Percentiles rank a stretch among this genome's conserved stretches.
Evolutionary conservation across 179 eudicot genomes (phyloP).

Genomic region (Drosera spatulata): DNA sequence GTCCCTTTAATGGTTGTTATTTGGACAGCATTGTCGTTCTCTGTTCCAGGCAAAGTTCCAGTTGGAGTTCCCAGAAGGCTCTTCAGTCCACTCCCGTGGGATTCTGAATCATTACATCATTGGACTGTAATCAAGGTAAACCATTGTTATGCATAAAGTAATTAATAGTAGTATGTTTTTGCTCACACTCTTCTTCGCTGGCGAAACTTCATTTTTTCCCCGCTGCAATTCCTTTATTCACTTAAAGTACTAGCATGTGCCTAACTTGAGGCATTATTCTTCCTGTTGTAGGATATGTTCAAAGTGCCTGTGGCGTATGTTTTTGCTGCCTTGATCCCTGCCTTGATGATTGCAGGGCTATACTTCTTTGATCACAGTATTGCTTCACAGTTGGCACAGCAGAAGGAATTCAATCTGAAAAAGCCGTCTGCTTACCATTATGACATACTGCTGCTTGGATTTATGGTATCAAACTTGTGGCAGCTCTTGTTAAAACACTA

Average conservation of each 20-base stretch:
- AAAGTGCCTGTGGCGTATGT: slow-evolving; percentile 39
- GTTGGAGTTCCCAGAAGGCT: slow-evolving; percentile 57
- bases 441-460: slow-evolving; percentile 52
- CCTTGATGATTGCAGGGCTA: slow-evolving; percentile 54
- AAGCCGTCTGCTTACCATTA: slow-evolving; percentile 61
- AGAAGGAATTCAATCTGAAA: slow-evolving; percentile 55
- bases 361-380: slow-evolving; percentile 62
- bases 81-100: slow-evolving; percentile 53
- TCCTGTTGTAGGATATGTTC: slow-evolving; percentile 34
- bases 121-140: slow-evolving; percentile 48
- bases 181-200: no score
- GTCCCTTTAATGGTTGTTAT: slow-evolving; percentile 53
- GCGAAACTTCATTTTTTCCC: no score
- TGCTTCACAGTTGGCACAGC: slow-evolving; percentile 65
- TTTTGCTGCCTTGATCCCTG: slow-evolving; percentile 51
- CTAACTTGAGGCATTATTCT: not conserved
- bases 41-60: slow-evolving; percentile 32
- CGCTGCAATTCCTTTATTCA: not conserved
- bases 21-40: slow-evolving; percentile 45
- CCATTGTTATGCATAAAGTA: not conserved
- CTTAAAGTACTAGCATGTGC: not conserved
- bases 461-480: slow-evolving; percentile 24
- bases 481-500: not conserved
- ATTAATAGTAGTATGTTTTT: no score
- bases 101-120: slow-evolving; percentile 34